Conservation (phyloP, 1,284 basidiomycete species). For the Marasmius oreades region DNA sequence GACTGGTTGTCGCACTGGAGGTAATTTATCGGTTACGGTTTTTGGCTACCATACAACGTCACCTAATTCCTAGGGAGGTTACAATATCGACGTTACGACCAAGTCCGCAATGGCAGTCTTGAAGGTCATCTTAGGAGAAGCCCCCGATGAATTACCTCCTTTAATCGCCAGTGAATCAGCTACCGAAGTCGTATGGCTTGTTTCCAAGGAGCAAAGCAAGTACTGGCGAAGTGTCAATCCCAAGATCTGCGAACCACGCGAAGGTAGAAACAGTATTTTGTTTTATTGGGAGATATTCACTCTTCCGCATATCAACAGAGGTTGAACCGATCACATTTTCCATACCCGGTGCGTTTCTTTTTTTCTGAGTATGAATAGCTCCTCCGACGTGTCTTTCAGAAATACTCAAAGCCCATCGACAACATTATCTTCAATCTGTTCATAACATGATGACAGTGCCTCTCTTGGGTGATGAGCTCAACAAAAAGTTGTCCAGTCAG, state of each 20-base stretch:
- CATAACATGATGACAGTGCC: slow-evolving; percentile 82
- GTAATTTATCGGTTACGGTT: slow-evolving; percentile 34
- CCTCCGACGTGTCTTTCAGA: slow-evolving; percentile 31
- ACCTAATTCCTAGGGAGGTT: slow-evolving; percentile 72
- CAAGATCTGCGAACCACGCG: slow-evolving; percentile 73
- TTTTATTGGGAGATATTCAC: background rate
- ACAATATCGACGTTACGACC: slow-evolving; percentile 89
- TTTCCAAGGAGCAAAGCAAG: slow-evolving; percentile 82
- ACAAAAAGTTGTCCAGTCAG: slow-evolving; percentile 73
- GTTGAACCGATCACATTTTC: slow-evolving; percentile 57
- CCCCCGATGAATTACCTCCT: slow-evolving; percentile 70
- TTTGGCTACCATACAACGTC: background rate
- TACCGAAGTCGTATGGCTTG: slow-evolving; percentile 85
- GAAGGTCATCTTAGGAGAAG: slow-evolving; percentile 80
- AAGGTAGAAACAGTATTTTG: slow-evolving; percentile 42
- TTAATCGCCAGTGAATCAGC: slow-evolving; percentile 74
- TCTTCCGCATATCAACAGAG: slow-evolving; percentile 33
- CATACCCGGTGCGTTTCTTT: slow-evolving; percentile 50
- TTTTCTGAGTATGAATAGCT: background rate
- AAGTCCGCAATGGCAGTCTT: slow-evolving; percentile 86
- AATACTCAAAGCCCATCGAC: slow-evolving; percentile 84
- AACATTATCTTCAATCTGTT: slow-evolving; percentile 69
- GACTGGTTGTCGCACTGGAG: slow-evolving; percentile 91
- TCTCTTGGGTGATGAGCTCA: slow-evolving; percentile 60
- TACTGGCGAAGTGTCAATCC: slow-evolving; percentile 88